These are phyloP conservation scores for Macaranga tanarius DNA, from an alignment of 441 rosid genomes.

Conservation along the genomic window DNA sequence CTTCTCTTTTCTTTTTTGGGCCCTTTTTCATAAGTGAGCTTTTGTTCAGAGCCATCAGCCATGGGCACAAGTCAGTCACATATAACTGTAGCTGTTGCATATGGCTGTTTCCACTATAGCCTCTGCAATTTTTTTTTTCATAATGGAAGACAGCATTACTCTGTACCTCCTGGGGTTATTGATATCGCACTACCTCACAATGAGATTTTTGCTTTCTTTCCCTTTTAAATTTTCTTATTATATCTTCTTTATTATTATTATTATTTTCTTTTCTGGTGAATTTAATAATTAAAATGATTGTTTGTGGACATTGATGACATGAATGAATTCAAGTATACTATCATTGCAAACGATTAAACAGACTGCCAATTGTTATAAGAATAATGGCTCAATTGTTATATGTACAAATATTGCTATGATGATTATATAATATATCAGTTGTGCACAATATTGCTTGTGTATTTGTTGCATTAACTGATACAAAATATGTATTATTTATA, in stretches of 20 bases:
- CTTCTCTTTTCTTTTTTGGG: not conserved
- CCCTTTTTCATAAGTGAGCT: not conserved
- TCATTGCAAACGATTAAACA: constrained; percentile 33
- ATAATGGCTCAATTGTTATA: not conserved
- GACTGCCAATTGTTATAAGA: constrained; percentile 10
- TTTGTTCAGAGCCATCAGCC: not conserved
- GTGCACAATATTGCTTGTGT: not conserved
- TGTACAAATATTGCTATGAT: not conserved
- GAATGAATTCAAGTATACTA: constrained; percentile 39
- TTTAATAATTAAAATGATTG: constrained; percentile 26
- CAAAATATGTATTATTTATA: too few species aligned
- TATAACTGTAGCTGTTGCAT: not conserved
- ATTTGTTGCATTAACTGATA: not conserved
- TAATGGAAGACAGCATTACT: constrained; percentile 9
- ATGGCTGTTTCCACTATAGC: not conserved
- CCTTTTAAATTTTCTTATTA: not conserved
- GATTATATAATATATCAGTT: not conserved
- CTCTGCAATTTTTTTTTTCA: constrained; percentile 6
- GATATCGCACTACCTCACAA: not conserved
- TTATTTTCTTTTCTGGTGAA: not conserved
- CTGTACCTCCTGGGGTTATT: not conserved
- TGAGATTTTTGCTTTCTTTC: not conserved
- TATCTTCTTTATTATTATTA: not conserved
- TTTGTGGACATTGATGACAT: constrained; percentile 24
- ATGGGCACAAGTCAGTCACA: not conserved